Base-by-base conservation (phyloP, 106 monocot genomes). In the Cymbidium sinense region DNA sequence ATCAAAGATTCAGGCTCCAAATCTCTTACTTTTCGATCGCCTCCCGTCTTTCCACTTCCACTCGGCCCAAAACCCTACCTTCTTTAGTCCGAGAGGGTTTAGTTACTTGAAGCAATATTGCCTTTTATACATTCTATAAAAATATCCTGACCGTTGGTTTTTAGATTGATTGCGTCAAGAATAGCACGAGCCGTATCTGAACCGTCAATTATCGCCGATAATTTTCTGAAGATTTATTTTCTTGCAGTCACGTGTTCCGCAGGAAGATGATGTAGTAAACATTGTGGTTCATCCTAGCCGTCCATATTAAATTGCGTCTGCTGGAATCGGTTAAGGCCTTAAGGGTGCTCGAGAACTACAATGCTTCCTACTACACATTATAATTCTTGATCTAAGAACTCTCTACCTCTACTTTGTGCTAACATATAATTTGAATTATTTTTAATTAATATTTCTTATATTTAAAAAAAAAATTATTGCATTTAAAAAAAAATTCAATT, bases 41-140 rank as follows among this genome's bases (percentile, higher is more conserved):
- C 34, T 4, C 34, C 35, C 15, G 4, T 28, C 34, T 20, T 15
- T 35, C 34, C 34, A 20, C 34, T 21, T 39, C 37, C 71, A 7
- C 71, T 71, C 6, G 21, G 37, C 36, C 39, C 19, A 71, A 71
- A 71, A 71, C 71, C 71, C 71, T 71, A 71, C 21, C 34, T 19
- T 21, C 2, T 35, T 10, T 4, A 36, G 37, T 37, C 37, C n/a
- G n/a, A n/a, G 21, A 37, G 71, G 71, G 34, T 71, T 71, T 71
- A 33, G 7, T 0, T 0, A n/a, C 11, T 27, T 39, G 8, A 1
- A 39, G 5, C 12, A 7, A 4, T 7, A 12, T 71, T n/a, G n/a
- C n/a, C n/a, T n/a, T n/a, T 36, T 37, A 35, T 71, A 71, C 13
- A 35, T 21, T 39, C 71, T 39, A 37, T 21, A 21, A 13, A 19